These are phyloP conservation scores for Citrus unshiu DNA, from an alignment of 345 rosid genomes.

Conservation along the genomic window DNA sequence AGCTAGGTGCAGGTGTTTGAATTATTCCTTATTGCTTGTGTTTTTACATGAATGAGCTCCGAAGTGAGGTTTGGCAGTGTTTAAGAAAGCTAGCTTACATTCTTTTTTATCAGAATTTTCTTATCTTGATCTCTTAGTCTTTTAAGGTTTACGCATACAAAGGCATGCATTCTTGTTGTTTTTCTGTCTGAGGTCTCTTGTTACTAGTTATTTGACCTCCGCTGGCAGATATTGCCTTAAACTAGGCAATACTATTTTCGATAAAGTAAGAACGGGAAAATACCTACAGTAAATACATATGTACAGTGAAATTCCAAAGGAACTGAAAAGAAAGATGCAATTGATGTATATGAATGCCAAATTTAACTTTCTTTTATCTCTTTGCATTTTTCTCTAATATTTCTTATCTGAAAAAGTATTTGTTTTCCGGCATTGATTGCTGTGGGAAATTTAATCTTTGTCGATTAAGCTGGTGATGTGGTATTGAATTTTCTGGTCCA, in stretches of 20 bases:
- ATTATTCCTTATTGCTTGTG: neutral
- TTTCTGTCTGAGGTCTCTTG: neutral
- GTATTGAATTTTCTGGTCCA: neutral
- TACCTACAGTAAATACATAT: neutral
- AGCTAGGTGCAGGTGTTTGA: neutral
- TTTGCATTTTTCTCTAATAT: neutral
- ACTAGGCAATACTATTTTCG: neutral
- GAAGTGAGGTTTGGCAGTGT: neutral
- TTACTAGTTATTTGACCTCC: neutral
- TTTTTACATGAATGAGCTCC: neutral
- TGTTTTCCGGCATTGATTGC: neutral
- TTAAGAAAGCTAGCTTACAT: neutral
- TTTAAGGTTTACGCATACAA: neutral
- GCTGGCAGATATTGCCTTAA: neutral
- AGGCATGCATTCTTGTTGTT: neutral
- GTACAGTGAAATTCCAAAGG: neutral
- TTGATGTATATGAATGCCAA: neutral
- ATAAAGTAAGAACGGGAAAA: neutral
- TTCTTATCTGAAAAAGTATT: neutral
- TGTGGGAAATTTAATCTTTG: neutral
- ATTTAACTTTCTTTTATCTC: neutral
- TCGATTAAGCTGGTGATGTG: neutral
- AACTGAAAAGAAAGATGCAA: neutral
- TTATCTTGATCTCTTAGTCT: neutral
- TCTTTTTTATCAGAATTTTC: neutral